Evolutionary conservation across 2,329 filamentous ascomycete species (phyloP), one percentile per base, ranked within the genome.

Genomic region (Arthrobotrys entomopaga): DNA sequence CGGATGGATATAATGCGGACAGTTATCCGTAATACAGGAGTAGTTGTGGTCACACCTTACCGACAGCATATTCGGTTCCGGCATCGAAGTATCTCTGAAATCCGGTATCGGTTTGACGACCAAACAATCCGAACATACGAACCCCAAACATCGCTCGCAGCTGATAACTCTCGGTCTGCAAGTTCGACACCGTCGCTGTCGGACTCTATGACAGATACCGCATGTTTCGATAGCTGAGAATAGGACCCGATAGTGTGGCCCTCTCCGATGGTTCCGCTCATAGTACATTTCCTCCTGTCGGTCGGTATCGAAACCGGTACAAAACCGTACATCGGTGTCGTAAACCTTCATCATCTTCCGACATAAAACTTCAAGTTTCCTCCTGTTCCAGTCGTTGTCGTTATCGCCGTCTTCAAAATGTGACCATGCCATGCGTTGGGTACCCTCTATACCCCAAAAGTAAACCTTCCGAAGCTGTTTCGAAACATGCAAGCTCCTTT

Each of bases 381-480:
- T 34, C 15, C 64, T 34, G 20, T 48, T 11, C 20, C 3, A 24
- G 15, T 15, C 10, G 10, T 20, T 3, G 2, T 43, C 29, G 29
- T 34, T 34, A 10, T 34, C 29, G 29, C 24, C 29, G 29, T 34
- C 10, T 5, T 34, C 29, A 10, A 48, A 22, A 15, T 59, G 34
- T 11, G 64, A 52, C 15, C 46, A 67, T 11, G 64, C 54, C n/a
- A 67, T 20, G 10, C 49, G 64, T 10, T 42, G 46, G 5, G 22
- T 52, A 16, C 64, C 64, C 1, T 67, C 54, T 3, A 67, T 53
- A 19, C 64, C 64, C 64, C 64, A 67, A 34, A 59, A 60, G 16
- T 26, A 46, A 10, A 67, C 5, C 16, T 1, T 59, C 3, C 34
- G 29, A 22, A 67, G 16, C n/a, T 46, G 59, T 26, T 58, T 34